Evolutionary conservation across 768 basidiomycete species (phyloP).

Genomic region (Kondoa subrosea): DNA sequence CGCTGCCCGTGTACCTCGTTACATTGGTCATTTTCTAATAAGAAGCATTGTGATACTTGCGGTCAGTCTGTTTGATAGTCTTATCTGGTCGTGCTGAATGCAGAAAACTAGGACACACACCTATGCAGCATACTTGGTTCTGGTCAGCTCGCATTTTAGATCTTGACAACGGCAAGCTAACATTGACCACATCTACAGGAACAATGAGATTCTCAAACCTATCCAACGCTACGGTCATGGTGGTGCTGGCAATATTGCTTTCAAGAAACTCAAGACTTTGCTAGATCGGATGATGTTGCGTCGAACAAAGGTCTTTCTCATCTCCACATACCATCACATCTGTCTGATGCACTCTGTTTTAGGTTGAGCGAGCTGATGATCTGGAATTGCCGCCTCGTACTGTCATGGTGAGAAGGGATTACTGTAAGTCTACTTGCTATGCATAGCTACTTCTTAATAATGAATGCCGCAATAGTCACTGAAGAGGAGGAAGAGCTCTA

Average conservation of each 20-base stretch:
- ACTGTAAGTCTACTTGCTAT: slow-evolving; percentile 34
- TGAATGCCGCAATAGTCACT: slow-evolving; percentile 38
- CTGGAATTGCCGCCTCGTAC: slow-evolving; percentile 84
- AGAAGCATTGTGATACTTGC: slow-evolving; percentile 45
- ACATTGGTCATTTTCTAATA: slow-evolving; percentile 83
- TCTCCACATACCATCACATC: not conserved
- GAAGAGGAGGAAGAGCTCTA: slow-evolving; percentile 76
- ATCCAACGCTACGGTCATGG: slow-evolving; percentile 64
- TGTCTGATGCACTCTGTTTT: not conserved
- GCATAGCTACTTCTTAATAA: not conserved
- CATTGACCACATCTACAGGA: too few relatives aligned
- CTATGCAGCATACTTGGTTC: slow-evolving; percentile 55
- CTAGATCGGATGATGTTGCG: slow-evolving; percentile 84
- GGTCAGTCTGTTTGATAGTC: slow-evolving; percentile 25
- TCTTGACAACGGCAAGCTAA: too few relatives aligned
- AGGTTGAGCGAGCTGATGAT: slow-evolving; percentile 72
- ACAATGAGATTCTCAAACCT: slow-evolving; percentile 85
- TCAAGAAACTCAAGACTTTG: slow-evolving; percentile 66
- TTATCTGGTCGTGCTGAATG: slow-evolving; percentile 17
- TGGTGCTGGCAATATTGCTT: slow-evolving; percentile 62
- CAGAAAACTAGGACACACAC: slow-evolving; percentile 26
- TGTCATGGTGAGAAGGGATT: slow-evolving; percentile 70
- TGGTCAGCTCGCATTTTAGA: slow-evolving; percentile 39
- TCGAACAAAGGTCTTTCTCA: slow-evolving; percentile 40
- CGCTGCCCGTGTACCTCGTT: slow-evolving; percentile 81